Base-by-base conservation (phyloP, 1,284 basidiomycete species). In the Apiotrichum montevideense region DNA sequence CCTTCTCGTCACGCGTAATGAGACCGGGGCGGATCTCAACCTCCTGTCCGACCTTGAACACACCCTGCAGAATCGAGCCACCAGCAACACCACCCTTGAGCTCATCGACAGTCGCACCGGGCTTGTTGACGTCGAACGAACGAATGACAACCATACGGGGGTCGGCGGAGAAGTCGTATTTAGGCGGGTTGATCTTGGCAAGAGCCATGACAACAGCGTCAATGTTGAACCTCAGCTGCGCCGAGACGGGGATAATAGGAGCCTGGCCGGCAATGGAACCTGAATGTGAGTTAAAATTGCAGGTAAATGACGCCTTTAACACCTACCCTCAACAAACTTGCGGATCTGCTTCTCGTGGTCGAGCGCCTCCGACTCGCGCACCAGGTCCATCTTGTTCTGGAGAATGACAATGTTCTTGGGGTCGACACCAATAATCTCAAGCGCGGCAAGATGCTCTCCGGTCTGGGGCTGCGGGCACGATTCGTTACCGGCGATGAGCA, bases 61-160 rank as follows among this genome's bases (percentile, higher is more conserved):
- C 89, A 70, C 95, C 96, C 11, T 86, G 89, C 62, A 98, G 82
- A 71, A 98, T 95, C 41, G 89, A 94, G 41, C 95, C 95, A 78
- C 95, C 95, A 14, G 95, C 96, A 35, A 98, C 96, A 74, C 96
- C 96, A 63, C 95, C 95, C 78, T 96, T 95, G 59, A 98, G 83
- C 61, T 98, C 95, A 67, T 96, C 88, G 8, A 98, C 92, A 74
- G 95, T 91, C 5, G 94, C 86, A 74, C 95, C 95, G 10, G 95
- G 95, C 79, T 97, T 98, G 84, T 98, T 98, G 76, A 98, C 95
- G 77, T 98, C 96, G 79, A 98, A 98, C n/a, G 94, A 98, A 69
- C 93, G 91, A 75, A 98, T 98, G 73, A 98, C 94, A 69, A 98
- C 98, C 65, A 98, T 85, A 49, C 87, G 85, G 0, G 95, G 92